Evolutionary conservation across 2,329 filamentous ascomycete genomes (phyloP).

Genomic region (Calonectria leucothoes): DNA sequence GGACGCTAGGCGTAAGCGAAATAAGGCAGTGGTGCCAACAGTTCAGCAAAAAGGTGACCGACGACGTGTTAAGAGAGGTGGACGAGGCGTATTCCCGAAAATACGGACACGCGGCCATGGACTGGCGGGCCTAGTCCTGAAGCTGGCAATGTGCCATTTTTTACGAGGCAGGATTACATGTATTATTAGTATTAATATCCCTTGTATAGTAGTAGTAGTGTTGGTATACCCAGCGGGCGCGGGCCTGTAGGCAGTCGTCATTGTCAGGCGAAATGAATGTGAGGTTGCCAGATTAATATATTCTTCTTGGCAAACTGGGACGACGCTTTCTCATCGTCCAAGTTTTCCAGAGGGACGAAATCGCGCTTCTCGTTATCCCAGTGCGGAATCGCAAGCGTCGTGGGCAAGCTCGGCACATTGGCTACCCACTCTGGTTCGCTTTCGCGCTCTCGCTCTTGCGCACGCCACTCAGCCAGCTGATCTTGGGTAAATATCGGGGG

Average conservation of each 20-base stretch:
- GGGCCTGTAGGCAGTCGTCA: background rate
- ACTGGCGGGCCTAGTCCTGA: background rate
- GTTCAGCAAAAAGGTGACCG: background rate
- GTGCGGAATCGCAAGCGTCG: conserved; percentile 25
- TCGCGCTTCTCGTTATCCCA: conserved; percentile 25
- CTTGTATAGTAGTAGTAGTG: background rate
- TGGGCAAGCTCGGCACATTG: conserved; percentile 15
- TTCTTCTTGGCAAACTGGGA: conserved; percentile 27
- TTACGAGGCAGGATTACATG: background rate
- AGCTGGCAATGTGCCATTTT: background rate
- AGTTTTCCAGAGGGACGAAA: conserved; percentile 19
- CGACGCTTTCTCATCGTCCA: conserved; percentile 15
- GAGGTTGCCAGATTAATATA: conserved; percentile 28
- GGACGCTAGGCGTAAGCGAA: background rate
- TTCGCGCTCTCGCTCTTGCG: conserved; percentile 25
- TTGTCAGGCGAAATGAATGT: conserved; percentile 24
- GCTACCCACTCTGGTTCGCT: conserved; percentile 22
- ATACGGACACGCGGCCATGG: background rate
- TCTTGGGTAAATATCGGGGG: conserved; percentile 28
- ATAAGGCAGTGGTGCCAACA: background rate
- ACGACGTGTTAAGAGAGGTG: background rate
- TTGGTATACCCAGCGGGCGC: background rate
- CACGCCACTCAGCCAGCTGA: conserved; percentile 31
- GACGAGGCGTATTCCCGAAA: background rate
- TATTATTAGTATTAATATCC: background rate